Base-by-base conservation (phyloP, 441 rosid genomes). In the Breynia disticha region DNA sequence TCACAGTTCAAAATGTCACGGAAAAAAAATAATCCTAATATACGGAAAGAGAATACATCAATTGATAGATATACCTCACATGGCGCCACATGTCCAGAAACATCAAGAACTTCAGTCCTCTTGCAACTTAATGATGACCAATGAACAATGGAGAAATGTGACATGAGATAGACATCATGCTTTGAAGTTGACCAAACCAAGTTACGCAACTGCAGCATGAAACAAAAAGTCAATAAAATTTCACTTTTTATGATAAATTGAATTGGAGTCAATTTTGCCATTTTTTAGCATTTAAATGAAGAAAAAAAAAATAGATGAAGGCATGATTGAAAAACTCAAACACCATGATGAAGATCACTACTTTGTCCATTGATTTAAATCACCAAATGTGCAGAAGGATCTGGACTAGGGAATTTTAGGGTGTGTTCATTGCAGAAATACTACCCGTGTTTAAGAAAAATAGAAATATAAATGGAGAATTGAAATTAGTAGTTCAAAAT, bases 171-270 rank as follows among this genome's bases (percentile, higher is more conserved):
- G 58, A 91, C 94, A 72, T 91, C 85, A 19, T 91, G 97, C 67
- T 91, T 88, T 47, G 98, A 75, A 19, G 97, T 78, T 44, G 97
- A 79, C 94, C 98, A 91, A 35, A 91, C 89, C 78, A 91, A 73
- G 75, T 91, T 91, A 83, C 98, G 74, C 69, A 91, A 73, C 95
- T 88, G 76, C 79, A 79, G 43, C 54, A 67, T 50, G 62, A 58
- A 19, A 53, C 44, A 11, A 41, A 41, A 11, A 0, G 10, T 41
- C 44, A 41, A 41, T 41, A 11, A 59, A 22, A 55, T 54, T 46
- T 58, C 42, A 51, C 35, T 3, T 28, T 28, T 28, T 28, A 1
- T 28, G 8, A 28, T 28, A 28, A 28, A 28, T 24, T 24, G 32
- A 24, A 24, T n/a, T n/a, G n/a, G n/a, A n/a, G 32, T 24, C 7